Conservation (phyloP, 208 protist genomes). For the Leishmania mexicana region DNA sequence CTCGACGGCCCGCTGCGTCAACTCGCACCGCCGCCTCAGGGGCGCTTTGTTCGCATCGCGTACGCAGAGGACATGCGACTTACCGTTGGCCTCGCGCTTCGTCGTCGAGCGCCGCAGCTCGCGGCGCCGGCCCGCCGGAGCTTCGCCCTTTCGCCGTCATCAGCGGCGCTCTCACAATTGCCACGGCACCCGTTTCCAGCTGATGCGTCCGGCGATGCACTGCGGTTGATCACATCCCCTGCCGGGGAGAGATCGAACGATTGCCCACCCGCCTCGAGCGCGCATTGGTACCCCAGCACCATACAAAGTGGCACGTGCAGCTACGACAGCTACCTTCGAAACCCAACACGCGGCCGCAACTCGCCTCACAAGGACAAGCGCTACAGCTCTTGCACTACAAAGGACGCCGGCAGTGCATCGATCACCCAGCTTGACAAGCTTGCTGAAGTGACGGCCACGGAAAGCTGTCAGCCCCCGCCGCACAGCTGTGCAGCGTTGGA, state of each 20-base stretch:
- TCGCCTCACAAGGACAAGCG: neutral
- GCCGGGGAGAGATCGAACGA: neutral
- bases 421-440: neutral
- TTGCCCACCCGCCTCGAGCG: constrained; percentile 1
- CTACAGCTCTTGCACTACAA: neutral
- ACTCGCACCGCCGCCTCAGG: constrained; percentile 19
- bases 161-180: constrained; percentile 1
- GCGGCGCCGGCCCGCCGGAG: neutral
- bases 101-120: neutral
- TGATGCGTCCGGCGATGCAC: neutral
- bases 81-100: neutral
- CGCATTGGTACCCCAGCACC: neutral
- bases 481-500: neutral
- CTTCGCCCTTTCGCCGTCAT: neutral
- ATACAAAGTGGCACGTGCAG: neutral
- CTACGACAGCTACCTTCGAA: neutral
- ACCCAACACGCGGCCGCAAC: neutral
- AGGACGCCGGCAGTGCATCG: neutral
- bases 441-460: neutral
- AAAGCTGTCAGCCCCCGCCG: neutral
- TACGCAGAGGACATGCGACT: constrained; percentile 16
- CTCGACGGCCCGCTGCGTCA: constrained; percentile 26
- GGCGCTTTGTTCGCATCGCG: constrained; percentile 21
- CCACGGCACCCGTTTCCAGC: neutral
- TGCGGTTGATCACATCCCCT: neutral